Evolutionary conservation across 352 stramenopile genomes (phyloP), one percentile per base, ranked within the genome.

Genomic region (Globisporangium paroecandrum): DNA sequence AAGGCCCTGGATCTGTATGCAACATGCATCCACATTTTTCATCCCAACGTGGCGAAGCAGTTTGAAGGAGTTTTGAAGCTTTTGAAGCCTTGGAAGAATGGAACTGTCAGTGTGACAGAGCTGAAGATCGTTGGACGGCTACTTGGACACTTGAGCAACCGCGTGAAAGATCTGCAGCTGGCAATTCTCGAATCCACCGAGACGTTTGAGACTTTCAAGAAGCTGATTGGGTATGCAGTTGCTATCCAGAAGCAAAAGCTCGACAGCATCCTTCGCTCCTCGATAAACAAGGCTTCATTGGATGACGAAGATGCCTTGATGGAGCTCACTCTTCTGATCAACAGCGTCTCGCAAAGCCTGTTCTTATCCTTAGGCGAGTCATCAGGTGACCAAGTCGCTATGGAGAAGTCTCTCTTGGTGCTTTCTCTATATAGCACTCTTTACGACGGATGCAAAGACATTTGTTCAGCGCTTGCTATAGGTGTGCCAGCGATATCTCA

Each of bases 1-100:
- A 74, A 71, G 41, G 74, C 77, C 5, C 47, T 87, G 51, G 77
- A 87, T 73, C 51, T 87, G 36, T 82, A 87, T 60, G 81, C 76
- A 7, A 82, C 77, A 18, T 85, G 77, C 9, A 85, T 77, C 64
- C 74, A 70, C 36, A 75, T 85, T 58, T 82, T 82, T 32, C 72
- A 87, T 36, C 72, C 77, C 8, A 68, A 85, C n/a, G 72, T 85
- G 24, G 72, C 58, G 27, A 74, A 87, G 22, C 79, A 87, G 10
- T 72, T 87, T 38, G 65, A 68, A 1, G 69, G 79, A 53, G 69
- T 81, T 58, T 68, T 87, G 1, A 76, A 73, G 43, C 78, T 82
- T 67, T 68, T 87, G 56, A 57, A 73, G 22, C n/a, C 68, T 18
- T 85, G 77, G 77, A 59, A 79, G 53, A 66, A 77, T 15, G 67